These are phyloP conservation scores for Spirogloea muscicola DNA, from an alignment of 139 green algal species.

Conservation along the genomic window DNA sequence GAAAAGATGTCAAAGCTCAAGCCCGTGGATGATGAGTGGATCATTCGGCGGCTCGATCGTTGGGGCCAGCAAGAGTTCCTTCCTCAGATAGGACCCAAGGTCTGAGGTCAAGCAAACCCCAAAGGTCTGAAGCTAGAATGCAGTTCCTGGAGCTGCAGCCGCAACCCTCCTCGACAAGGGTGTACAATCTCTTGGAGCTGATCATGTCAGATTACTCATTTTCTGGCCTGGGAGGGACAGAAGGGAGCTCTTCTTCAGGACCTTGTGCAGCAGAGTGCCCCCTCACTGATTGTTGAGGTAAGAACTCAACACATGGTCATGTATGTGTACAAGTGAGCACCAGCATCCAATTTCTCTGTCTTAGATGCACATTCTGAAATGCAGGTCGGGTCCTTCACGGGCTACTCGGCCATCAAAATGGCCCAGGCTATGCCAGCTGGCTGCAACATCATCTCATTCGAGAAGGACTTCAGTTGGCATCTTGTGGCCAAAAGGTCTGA, in stretches of 20 bases:
- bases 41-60: conserved; percentile 60
- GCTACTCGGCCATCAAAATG: conserved; percentile 60
- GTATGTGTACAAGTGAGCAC: background rate
- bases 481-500: conserved; percentile 58
- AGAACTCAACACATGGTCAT: background rate
- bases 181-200: background rate
- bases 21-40: conserved; percentile 66
- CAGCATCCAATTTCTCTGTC: background rate
- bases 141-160: background rate
- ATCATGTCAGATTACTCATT: background rate
- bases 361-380: background rate
- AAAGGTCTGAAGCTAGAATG: background rate
- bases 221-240: conserved; percentile 1
- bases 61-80: conserved; percentile 60
- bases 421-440: conserved; percentile 49
- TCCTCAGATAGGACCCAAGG: conserved; percentile 60
- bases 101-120: background rate
- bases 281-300: conserved; percentile 55
- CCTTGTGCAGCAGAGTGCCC: conserved; percentile 49
- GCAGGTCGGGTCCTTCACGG: conserved; percentile 58
- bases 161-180: background rate
- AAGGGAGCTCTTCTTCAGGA: conserved; percentile 60
- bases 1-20: conserved; percentile 63
- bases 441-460: conserved; percentile 54
- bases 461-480: conserved; percentile 61